Conservation (phyloP, 495 filamentous ascomycete genomes). For the Tuber brumale region DNA sequence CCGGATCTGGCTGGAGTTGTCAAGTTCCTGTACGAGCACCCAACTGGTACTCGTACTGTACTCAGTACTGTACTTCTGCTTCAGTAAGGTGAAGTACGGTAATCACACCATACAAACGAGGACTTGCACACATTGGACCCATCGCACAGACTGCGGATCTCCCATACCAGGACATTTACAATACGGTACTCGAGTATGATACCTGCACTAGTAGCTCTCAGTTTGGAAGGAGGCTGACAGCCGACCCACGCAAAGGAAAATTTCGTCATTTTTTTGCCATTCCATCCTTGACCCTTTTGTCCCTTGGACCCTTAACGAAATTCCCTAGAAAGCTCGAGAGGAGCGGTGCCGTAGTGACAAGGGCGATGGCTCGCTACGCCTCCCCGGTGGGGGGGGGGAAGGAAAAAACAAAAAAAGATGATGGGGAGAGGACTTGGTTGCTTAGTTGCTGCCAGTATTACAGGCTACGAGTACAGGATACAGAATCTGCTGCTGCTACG, state of each 20-base stretch:
- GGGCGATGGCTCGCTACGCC: background rate
- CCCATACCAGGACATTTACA: background rate
- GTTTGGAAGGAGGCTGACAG: background rate
- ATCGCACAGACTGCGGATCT: background rate
- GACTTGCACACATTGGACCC: background rate
- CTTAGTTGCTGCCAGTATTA: background rate
- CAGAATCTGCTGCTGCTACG: background rate
- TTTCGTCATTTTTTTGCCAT: slow-evolving; percentile 1
- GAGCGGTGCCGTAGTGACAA: background rate
- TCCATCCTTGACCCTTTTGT: background rate
- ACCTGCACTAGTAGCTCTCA: background rate
- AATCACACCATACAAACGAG: background rate
- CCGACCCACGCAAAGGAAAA: background rate
- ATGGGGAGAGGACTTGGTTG: background rate
- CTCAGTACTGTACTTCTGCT: background rate
- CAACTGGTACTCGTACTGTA: no score
- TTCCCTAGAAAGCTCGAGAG: background rate
- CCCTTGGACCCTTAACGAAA: background rate
- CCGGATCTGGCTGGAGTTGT: background rate
- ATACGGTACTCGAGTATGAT: no score
- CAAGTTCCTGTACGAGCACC: background rate
- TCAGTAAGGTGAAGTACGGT: background rate
- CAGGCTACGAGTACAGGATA: background rate
- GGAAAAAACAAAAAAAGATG: background rate
- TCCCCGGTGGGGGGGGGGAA: background rate